Percentiles rank a stretch among this genome's conserved stretches.
Conservation (phyloP, 2,329 filamentous ascomycete species). For the Mycosphaerella sp. region DNA sequence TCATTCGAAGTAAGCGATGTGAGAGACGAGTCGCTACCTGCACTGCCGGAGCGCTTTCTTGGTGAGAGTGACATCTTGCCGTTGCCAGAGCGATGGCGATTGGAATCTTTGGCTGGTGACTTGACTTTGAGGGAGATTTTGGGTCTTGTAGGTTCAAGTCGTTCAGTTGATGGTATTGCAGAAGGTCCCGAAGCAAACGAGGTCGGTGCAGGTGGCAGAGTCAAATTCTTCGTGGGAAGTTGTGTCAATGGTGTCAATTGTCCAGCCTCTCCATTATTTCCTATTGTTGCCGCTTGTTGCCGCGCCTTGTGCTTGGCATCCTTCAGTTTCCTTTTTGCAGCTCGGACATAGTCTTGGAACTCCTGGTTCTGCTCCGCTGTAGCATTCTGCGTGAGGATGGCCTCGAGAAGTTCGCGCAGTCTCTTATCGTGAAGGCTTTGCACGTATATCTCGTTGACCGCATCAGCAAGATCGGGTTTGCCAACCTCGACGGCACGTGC, state of each 20-base stretch:
- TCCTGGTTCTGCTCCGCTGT: constrained; percentile 35
- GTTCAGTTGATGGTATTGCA: constrained; percentile 30
- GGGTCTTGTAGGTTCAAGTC: constrained; percentile 22
- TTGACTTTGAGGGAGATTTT: constrained; percentile 31
- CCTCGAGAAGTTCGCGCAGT: constrained; percentile 38
- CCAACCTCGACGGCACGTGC: constrained; percentile 35
- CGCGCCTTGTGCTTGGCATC: constrained; percentile 24
- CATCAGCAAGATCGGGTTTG: constrained; percentile 35
- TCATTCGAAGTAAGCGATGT: constrained; percentile 34
- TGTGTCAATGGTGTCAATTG: constrained; percentile 3
- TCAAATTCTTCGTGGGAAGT: constrained; percentile 20
- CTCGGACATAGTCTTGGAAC: constrained; percentile 41
- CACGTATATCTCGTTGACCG: constrained; percentile 40
- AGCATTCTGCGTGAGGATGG: constrained; percentile 38
- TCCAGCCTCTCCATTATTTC: constrained; percentile 24
- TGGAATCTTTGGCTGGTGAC: constrained; percentile 22
- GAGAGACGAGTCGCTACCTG: constrained; percentile 30
- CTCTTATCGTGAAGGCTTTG: constrained; percentile 35
- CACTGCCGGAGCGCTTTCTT: constrained; percentile 23
- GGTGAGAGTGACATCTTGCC: constrained; percentile 25
- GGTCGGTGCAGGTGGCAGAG: constrained; percentile 11
- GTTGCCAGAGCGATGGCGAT: constrained; percentile 16
- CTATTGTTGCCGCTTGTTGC: constrained; percentile 33
- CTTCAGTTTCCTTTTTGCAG: constrained; percentile 39
- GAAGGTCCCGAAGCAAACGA: constrained; percentile 7